These are phyloP conservation scores for Acanthamoeba culbertsoni DNA, from an alignment of 208 protist genomes.

Conservation along the genomic window DNA sequence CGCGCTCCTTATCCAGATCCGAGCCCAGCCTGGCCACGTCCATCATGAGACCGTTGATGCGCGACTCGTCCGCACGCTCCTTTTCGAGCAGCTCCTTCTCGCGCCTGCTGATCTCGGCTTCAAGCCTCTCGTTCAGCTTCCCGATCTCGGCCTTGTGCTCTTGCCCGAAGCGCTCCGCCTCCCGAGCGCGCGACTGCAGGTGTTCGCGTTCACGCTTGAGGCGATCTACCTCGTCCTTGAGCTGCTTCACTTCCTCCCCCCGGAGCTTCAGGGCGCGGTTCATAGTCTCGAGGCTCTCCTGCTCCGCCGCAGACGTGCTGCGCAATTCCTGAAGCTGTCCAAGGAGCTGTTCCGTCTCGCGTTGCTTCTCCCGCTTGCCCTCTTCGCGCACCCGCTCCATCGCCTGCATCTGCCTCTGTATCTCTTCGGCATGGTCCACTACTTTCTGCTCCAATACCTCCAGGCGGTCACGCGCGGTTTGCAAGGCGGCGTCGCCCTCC, in stretches of 20 bases:
- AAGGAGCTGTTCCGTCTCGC: not conserved
- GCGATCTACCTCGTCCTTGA: not conserved
- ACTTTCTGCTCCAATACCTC: not conserved
- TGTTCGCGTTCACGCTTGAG: not conserved
- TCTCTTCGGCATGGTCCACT: not conserved
- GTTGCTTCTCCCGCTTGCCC: not conserved
- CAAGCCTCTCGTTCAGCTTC: not conserved
- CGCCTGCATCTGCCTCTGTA: not conserved
- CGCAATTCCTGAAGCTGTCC: not conserved
- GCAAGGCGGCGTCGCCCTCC: not conserved
- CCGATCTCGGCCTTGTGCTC: not conserved
- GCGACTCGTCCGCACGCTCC: not conserved
- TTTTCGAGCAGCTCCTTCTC: not conserved
- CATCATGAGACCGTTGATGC: not conserved
- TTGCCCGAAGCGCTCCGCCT: not conserved
- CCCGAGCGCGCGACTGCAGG: not conserved
- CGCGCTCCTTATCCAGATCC: not conserved
- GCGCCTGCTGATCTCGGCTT: not conserved
- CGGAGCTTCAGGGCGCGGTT: not conserved
- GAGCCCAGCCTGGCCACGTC: not conserved
- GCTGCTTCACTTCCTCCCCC: not conserved
- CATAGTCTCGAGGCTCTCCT: not conserved
- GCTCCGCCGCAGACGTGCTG: not conserved
- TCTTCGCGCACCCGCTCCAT: not conserved
- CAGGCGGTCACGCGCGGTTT: not conserved